Evolutionary conservation across 2,329 filamentous ascomycete species (phyloP), one percentile per base, ranked within the genome.

Genomic region (Hymenoscyphus albidus): DNA sequence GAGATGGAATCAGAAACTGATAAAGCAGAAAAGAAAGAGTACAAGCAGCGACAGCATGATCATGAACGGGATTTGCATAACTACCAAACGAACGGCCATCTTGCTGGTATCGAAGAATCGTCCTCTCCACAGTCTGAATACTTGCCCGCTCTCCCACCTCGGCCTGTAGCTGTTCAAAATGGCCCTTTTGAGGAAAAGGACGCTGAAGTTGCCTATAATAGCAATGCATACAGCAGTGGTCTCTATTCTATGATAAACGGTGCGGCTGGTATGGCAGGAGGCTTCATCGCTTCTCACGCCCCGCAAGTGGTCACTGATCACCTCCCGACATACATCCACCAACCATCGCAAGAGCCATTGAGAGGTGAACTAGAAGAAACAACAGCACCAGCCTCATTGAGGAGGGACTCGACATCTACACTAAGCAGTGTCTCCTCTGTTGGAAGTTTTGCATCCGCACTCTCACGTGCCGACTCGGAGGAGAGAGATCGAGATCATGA

Each of bases 221-320:
- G 44, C 44, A 51, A 51, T 27, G 32, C 57, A 22, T 44, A 60
- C 16, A 16, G 64, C 58, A 64, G 64, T 39, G 77, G 79, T 22
- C 75, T 87, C 3, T 87, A 86, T 69, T 82, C 80, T 32, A 83
- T 86, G 74, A 80, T 87, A 44, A 78, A 80, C 22, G 80, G 81
- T 14, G 84, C 82, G 16, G 78, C 86, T 35, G 81, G 79, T 3
- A 78, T 78, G 5, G 84, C 84, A 9, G 80, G 80, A 14, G 81
- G 80, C 0, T 79, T 78, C 5, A 77, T 83, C 2, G 76, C 80
- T 13, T 76, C 72, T 22, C 73, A 77, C 40, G 63, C 70, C 31
- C 70, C 73, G 27, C 60, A 67, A 31, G 66, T 72, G 14, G 67
- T 73, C 7, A 59, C 67, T 16, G 67, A 69, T 14, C 69, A 65